Evolutionary conservation across 2,329 filamentous ascomycete species (phyloP), one percentile per base, ranked within the genome.

Genomic region (Diaporthe longicolla): DNA sequence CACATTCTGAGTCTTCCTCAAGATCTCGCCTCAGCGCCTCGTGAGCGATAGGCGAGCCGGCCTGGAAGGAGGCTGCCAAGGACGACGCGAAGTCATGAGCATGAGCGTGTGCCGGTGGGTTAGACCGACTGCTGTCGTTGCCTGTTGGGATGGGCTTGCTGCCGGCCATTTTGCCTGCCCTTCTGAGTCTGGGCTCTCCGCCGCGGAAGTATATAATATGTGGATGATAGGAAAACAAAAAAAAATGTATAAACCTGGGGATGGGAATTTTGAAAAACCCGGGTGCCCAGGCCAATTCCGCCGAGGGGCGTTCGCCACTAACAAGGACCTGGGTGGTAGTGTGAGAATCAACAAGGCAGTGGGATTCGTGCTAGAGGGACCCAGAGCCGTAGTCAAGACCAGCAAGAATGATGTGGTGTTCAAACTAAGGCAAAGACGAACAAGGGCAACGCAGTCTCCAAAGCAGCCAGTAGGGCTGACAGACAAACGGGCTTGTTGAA

Each of bases 21-120:
- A 94, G 84, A 80, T 95, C 93, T 50, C 89, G 87, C 9, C 91
- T 91, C 73, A 95, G 85, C 45, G 90, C 89, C 40, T 89, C 89
- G 76, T 93, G 90, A 0, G 91, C 92, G 63, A 93, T 86, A 29
- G 92, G 91, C n/a, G 92, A 93, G 37, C 86, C 85, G 29, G 90
- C 87, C 35, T 85, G 84, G 81, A 91, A 91, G 8, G 88, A 89
- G n/a, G 84, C 83, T 48, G 84, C 83, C 50, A 86, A 79, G 6
- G 80, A 80, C 13, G 79, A 79, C 8, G 79, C 78, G 37, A 81
- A 70, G 66, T 81, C 70, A 45, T 71, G 74, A 48, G 48, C 55
- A 24, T 61, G 72, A 17, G 63, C 63, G 21, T 71, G 70, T n/a
- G 70, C 32, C 1, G 72, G 63, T 35, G 72, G 63, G 2, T 61